Conservation (phyloP, 148 eudicot genomes). For the Silene latifolia region DNA sequence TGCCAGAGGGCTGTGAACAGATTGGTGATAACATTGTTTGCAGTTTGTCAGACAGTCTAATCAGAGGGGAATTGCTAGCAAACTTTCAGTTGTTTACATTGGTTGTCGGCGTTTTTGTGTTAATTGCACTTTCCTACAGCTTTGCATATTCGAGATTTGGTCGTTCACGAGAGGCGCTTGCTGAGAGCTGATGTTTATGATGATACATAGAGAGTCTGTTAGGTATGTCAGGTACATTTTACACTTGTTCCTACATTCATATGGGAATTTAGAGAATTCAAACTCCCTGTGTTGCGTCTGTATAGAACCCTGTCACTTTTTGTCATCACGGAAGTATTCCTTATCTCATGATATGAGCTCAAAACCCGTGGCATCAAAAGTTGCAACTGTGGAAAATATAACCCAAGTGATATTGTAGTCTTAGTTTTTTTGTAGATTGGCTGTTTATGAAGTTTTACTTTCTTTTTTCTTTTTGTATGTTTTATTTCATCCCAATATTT, state of each 20-base stretch:
- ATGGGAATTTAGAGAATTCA: not conserved
- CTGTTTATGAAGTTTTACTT: not conserved
- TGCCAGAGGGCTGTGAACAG: slow-evolving; percentile 13
- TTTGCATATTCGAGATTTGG: slow-evolving; percentile 11
- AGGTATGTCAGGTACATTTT: not conserved
- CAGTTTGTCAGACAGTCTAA: slow-evolving; percentile 2
- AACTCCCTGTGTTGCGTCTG: too few relatives aligned
- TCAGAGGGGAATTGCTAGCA: slow-evolving; percentile 17
- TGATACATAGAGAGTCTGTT: not conserved
- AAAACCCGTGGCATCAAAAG: too few relatives aligned
- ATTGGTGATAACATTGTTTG: slow-evolving; percentile 15
- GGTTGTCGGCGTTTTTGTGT: slow-evolving; percentile 8
- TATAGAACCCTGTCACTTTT: too few relatives aligned
- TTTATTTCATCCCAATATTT: too few relatives aligned
- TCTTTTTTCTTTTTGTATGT: not conserved
- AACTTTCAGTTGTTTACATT: slow-evolving; percentile 16
- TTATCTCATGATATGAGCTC: too few relatives aligned
- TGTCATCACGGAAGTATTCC: too few relatives aligned
- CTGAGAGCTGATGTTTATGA: slow-evolving; percentile 8
- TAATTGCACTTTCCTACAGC: slow-evolving; percentile 6
- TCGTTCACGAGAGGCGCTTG: slow-evolving; percentile 8
- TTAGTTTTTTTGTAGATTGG: not conserved
- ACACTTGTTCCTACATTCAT: not conserved
- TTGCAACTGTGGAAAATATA: too few relatives aligned
- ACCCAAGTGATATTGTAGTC: too few relatives aligned